Evolutionary conservation across 1,284 basidiomycete genomes (phyloP).

Genomic region (Trichosporon sp.): DNA sequence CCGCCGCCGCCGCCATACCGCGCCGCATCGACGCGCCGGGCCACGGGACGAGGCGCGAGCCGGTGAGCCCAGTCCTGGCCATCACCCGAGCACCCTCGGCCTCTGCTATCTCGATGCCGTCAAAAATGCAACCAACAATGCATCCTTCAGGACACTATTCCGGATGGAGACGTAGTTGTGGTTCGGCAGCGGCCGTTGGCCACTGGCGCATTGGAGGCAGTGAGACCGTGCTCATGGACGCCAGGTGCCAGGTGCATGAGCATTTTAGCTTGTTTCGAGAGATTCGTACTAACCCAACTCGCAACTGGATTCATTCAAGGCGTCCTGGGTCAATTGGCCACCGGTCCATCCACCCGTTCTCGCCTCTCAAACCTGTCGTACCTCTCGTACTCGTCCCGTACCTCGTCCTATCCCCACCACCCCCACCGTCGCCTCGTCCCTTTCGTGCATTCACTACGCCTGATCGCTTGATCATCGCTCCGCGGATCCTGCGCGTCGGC

Average conservation of each 20-base stretch:
- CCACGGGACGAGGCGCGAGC: conserved; percentile 4
- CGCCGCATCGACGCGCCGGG: neutral
- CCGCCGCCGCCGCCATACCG: neutral
- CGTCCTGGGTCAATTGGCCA: conserved; percentile 14
- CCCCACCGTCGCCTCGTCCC: neutral
- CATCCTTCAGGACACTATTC: neutral
- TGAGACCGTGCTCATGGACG: neutral
- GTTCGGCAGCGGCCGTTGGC: neutral
- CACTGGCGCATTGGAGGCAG: neutral
- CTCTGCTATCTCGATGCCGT: neutral
- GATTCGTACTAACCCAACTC: conserved; percentile 7
- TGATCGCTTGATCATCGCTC: conserved; percentile 12
- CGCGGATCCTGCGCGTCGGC: conserved; percentile 6
- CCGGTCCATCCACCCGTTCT: conserved; percentile 6
- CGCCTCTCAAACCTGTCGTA: neutral
- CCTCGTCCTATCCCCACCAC: conserved; percentile 6
- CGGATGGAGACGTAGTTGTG: neutral
- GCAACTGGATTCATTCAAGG: conserved; percentile 1
- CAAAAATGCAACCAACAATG: neutral
- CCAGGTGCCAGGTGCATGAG: neutral
- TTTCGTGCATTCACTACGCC: neutral
- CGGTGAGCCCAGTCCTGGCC: neutral
- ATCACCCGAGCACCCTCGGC: neutral
- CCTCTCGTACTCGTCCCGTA: neutral
- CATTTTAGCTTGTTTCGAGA: conserved; percentile 15